A percentile compares a stretch with the other conserved stretches of the same genome.
Conservation (phyloP, 2,329 filamentous ascomycete species). For the Chaetoscypha palmicola region DNA sequence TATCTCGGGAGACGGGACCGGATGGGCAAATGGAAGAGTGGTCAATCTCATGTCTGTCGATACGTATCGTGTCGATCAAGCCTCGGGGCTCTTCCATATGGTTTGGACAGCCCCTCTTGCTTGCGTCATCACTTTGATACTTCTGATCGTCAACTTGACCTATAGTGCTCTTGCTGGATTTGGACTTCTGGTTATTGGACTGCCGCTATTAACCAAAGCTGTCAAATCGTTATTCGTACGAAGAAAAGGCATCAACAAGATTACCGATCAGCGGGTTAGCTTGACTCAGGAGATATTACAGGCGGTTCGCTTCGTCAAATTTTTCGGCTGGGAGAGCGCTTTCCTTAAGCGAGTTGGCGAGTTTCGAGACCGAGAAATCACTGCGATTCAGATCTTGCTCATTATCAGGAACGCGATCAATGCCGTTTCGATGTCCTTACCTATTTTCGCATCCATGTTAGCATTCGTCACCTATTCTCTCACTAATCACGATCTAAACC, state of each 20-base stretch:
- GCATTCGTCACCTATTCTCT: slow-evolving; percentile 79
- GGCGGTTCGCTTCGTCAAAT: slow-evolving; percentile 92
- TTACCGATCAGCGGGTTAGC: slow-evolving; percentile 87
- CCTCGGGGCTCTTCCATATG: slow-evolving; percentile 83
- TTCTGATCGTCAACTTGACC: slow-evolving; percentile 79
- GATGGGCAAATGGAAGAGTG: slow-evolving; percentile 89
- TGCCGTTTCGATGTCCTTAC: slow-evolving; percentile 54
- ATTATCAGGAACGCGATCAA: slow-evolving; percentile 62
- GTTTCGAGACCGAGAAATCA: slow-evolving; percentile 70
- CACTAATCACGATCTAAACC: slow-evolving; percentile 58
- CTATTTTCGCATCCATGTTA: slow-evolving; percentile 91
- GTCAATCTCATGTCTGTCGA: slow-evolving; percentile 93
- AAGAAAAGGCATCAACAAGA: slow-evolving; percentile 77
- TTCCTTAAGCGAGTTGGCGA: slow-evolving; percentile 71
- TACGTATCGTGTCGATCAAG: slow-evolving; percentile 86
- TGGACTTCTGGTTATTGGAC: slow-evolving; percentile 67
- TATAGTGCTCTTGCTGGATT: slow-evolving; percentile 90
- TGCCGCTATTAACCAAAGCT: slow-evolving; percentile 70
- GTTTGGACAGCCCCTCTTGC: slow-evolving; percentile 80
- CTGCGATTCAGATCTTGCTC: slow-evolving; percentile 75
- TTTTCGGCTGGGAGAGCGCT: slow-evolving; percentile 88
- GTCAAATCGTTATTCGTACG: slow-evolving; percentile 71
- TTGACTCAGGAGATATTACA: slow-evolving; percentile 89
- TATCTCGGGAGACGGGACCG: slow-evolving; percentile 61
- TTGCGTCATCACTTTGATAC: slow-evolving; percentile 68